Evolutionary conservation across 2,329 filamentous ascomycete species (phyloP).

Genomic region (Cytospora schulzeri): DNA sequence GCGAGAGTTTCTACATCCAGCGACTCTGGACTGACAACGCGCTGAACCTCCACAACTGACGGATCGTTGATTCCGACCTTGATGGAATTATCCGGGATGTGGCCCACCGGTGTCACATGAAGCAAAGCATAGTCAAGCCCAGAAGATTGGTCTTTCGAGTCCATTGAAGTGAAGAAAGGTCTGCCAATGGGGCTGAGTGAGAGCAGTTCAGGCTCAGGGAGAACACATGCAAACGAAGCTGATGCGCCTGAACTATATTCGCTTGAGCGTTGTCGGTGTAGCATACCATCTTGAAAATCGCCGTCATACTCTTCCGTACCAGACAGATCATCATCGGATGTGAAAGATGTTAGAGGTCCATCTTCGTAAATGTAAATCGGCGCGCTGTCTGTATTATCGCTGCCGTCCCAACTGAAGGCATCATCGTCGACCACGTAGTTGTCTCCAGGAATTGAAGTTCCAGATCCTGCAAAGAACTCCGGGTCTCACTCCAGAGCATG

Average conservation of each 20-base stretch:
- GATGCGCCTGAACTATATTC: too few relatives aligned
- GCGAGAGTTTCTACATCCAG: neutral
- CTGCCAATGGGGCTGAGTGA: neutral
- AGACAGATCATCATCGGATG: neutral
- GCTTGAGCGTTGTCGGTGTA: neutral
- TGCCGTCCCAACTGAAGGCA: slow-evolving; percentile 7
- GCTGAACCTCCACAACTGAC: neutral
- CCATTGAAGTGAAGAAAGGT: neutral
- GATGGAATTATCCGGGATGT: neutral
- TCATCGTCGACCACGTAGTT: neutral
- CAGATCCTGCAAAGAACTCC: too few relatives aligned
- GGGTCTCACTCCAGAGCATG: neutral
- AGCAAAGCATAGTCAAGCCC: slow-evolving; percentile 15
- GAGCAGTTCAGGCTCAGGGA: neutral
- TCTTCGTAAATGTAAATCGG: neutral
- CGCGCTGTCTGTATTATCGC: neutral
- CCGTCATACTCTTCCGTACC: neutral
- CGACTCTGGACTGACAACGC: neutral
- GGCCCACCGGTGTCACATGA: neutral
- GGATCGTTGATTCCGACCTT: neutral
- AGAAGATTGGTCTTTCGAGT: neutral
- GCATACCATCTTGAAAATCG: neutral
- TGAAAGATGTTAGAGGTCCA: neutral
- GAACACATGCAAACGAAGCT: neutral
- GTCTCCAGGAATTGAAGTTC: too few relatives aligned